A percentile compares a stretch with the other conserved stretches of the same genome.
phyloP scores from a whole-genome alignment of 495 filamentous ascomycete species.

The Aspergillus conjunctus region DNA sequence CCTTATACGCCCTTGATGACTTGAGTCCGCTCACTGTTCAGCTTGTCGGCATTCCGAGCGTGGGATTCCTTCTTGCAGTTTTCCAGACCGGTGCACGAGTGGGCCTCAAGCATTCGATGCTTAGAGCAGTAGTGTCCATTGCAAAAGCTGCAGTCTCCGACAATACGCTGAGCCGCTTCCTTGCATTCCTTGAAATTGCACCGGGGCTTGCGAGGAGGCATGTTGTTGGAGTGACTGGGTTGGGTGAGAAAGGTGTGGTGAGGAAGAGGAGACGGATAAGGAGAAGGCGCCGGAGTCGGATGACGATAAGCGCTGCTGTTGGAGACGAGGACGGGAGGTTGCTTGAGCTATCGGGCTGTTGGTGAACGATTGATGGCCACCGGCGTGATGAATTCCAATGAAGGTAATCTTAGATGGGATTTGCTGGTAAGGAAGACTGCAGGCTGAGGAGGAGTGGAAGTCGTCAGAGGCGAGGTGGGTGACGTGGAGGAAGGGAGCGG shows the following conservation, averaged over 20 bases:
- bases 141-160: constrained; percentile 96
- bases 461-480: not conserved
- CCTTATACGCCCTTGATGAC: constrained; percentile 66
- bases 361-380: not conserved
- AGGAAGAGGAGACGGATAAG: constrained; percentile 14
- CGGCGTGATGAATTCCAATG: not conserved
- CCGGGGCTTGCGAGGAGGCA: constrained; percentile 75
- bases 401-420: not conserved
- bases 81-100: constrained; percentile 91
- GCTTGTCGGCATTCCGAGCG: constrained; percentile 86
- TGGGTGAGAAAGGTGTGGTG: constrained; percentile 21
- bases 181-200: constrained; percentile 91
- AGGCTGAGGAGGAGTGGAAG: not conserved
- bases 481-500: constrained; percentile 15
- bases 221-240: constrained; percentile 37
- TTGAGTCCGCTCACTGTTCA: constrained; percentile 84
- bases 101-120: constrained; percentile 89
- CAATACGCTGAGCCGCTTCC: constrained; percentile 81
- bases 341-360: not conserved
- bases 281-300: constrained; percentile 12
- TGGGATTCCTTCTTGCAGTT: constrained; percentile 96
- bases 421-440: not conserved
- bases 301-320: constrained; percentile 34
- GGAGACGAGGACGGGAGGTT: constrained; percentile 32
- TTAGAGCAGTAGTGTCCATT: constrained; percentile 89